Conservation (phyloP, 2,329 filamentous ascomycete species). For the Tothia fuscella region DNA sequence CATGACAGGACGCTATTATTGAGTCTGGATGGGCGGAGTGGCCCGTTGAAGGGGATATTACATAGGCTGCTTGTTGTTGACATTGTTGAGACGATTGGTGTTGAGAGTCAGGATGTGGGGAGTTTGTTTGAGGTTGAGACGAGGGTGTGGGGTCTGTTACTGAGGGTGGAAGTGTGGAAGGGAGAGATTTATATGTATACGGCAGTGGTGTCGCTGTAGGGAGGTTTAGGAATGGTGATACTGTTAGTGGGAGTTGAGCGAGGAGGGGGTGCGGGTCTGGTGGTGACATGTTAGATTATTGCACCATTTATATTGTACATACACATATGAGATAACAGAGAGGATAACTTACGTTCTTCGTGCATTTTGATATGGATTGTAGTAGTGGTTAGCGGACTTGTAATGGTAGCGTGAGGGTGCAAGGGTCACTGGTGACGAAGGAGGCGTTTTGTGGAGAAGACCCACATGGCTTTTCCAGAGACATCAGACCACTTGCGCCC, state of each 20-base stretch:
- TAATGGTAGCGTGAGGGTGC: no score
- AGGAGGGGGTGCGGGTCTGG: slow-evolving; percentile 66
- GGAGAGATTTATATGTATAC: slow-evolving; percentile 87
- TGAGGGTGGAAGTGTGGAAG: slow-evolving; percentile 71
- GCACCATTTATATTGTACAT: background rate
- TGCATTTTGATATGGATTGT: no score
- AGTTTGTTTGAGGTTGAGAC: slow-evolving; percentile 30
- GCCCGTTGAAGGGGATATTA: slow-evolving; percentile 59
- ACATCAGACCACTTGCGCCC: no score
- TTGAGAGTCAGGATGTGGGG: slow-evolving; percentile 59
- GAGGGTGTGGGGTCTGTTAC: slow-evolving; percentile 40
- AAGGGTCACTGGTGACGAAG: no score
- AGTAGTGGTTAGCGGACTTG: no score
- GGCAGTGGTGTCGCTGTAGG: slow-evolving; percentile 83
- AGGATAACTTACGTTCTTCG: slow-evolving; percentile 23
- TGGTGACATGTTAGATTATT: no score
- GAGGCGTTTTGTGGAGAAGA: no score
- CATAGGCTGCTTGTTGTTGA: slow-evolving; percentile 45
- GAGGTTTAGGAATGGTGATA: slow-evolving; percentile 86
- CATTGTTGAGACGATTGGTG: slow-evolving; percentile 28
- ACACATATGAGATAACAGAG: no score
- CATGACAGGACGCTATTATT: slow-evolving; percentile 70
- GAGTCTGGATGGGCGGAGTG: slow-evolving; percentile 78
- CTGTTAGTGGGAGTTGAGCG: slow-evolving; percentile 82
- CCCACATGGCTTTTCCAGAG: no score